Percentiles rank a stretch among this genome's conserved stretches.
These are phyloP conservation scores for Neonectria coccinea DNA, from an alignment of 2,329 filamentous ascomycete genomes.

Conservation along the genomic window DNA sequence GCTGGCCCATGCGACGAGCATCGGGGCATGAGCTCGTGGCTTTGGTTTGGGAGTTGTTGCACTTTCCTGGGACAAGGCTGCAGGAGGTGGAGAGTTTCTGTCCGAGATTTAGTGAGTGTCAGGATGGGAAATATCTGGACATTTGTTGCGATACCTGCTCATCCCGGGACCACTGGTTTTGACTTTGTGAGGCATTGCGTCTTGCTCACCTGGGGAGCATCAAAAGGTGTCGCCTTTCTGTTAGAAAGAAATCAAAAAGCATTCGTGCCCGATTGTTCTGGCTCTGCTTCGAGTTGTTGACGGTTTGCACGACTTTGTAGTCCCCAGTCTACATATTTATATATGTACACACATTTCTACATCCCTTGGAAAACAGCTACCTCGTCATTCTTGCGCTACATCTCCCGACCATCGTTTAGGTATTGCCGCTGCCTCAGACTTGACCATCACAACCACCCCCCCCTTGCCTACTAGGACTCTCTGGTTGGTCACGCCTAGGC, in stretches of 20 bases:
- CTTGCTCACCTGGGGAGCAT: background rate
- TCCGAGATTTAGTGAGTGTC: background rate
- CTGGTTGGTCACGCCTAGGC: constrained; percentile 40
- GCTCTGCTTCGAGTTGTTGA: background rate
- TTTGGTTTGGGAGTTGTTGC: background rate
- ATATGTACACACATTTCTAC: background rate
- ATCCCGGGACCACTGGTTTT: constrained; percentile 11
- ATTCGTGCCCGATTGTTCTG: background rate
- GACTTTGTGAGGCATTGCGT: constrained; percentile 31
- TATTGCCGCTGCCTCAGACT: background rate
- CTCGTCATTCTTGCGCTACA: background rate
- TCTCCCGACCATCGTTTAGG: background rate
- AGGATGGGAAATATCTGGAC: background rate
- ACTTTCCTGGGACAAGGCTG: background rate
- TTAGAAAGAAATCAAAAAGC: background rate
- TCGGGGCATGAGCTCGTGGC: constrained; percentile 11
- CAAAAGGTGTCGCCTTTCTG: background rate
- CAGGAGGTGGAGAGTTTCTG: background rate
- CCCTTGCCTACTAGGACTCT: constrained; percentile 4
- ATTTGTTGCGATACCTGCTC: constrained; percentile 18
- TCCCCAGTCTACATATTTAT: background rate
- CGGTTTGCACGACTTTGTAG: no score
- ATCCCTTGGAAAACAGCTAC: background rate
- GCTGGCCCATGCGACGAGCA: constrained; percentile 30
- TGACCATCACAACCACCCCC: background rate